A percentile compares a stretch with the other conserved stretches of the same genome.
Conservation (phyloP, 1,284 basidiomycete genomes). For the Entoloma clypeatum region DNA sequence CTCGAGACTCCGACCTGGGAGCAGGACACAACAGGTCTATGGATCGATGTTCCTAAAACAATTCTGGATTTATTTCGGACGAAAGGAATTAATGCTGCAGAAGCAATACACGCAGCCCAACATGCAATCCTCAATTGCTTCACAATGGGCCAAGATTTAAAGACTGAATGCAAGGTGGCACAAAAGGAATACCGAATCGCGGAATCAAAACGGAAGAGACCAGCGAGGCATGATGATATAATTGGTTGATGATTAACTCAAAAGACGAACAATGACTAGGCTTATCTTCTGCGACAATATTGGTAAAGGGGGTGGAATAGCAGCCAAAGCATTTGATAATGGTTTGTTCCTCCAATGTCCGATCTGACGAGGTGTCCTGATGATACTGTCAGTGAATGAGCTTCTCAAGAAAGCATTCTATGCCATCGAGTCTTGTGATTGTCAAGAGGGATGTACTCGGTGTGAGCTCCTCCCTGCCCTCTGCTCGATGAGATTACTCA, state of each 20-base stretch:
- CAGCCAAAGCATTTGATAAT: slow-evolving; percentile 82
- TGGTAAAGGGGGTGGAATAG: slow-evolving; percentile 69
- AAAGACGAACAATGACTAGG: slow-evolving; percentile 34
- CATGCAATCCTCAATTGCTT: slow-evolving; percentile 85
- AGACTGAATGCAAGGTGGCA: slow-evolving; percentile 80
- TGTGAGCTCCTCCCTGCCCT: slow-evolving; percentile 44
- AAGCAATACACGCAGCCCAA: slow-evolving; percentile 79
- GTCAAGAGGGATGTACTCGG: slow-evolving; percentile 66
- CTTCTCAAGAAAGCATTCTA: slow-evolving; percentile 63
- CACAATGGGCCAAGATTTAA: slow-evolving; percentile 66
- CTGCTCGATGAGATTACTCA: slow-evolving; percentile 4
- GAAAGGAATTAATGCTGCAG: slow-evolving; percentile 62
- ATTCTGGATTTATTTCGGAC: slow-evolving; percentile 51
- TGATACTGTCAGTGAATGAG: slow-evolving; percentile 45
- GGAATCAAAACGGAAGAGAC: slow-evolving; percentile 65
- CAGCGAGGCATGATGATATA: slow-evolving; percentile 56
- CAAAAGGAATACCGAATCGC: slow-evolving; percentile 74
- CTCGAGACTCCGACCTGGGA: slow-evolving; percentile 80
- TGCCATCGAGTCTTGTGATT: slow-evolving; percentile 65
- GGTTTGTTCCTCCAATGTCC: slow-evolving; percentile 36
- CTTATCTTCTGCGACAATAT: slow-evolving; percentile 81
- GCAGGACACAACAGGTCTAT: slow-evolving; percentile 74
- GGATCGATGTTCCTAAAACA: slow-evolving; percentile 75
- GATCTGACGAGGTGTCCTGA: slow-evolving; percentile 4
- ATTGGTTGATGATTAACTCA: not conserved